These are phyloP conservation scores for Entomortierella lignicola DNA, from an alignment of 192 early-diverging fungal species.

Conservation along the genomic window DNA sequence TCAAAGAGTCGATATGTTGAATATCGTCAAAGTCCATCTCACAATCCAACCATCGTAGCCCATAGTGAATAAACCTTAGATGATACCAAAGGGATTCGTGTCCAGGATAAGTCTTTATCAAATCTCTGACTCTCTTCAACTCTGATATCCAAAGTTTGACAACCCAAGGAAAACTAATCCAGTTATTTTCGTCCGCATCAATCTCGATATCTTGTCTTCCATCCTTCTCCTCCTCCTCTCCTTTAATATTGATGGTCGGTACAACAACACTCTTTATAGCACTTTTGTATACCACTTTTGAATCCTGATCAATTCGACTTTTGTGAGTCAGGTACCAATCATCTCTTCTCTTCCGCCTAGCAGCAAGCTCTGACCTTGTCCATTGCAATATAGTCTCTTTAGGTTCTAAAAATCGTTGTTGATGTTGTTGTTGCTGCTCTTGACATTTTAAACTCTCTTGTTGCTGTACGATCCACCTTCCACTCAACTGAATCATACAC, in stretches of 20 bases:
- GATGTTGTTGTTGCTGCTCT: no score
- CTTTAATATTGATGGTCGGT: neutral
- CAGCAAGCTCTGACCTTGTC: slow-evolving; percentile 24
- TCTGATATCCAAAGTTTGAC: slow-evolving; percentile 43
- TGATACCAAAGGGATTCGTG: slow-evolving; percentile 67
- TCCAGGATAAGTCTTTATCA: slow-evolving; percentile 58
- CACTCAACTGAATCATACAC: slow-evolving; percentile 43
- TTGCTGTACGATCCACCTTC: slow-evolving; percentile 29
- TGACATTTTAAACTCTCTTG: neutral
- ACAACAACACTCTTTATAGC: slow-evolving; percentile 17
- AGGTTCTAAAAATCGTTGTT: neutral
- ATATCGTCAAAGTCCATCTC: slow-evolving; percentile 3
- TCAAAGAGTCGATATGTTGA: neutral
- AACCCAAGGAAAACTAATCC: slow-evolving; percentile 36
- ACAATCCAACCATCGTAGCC: slow-evolving; percentile 40
- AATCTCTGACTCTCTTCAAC: slow-evolving; percentile 22
- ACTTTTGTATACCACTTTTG: slow-evolving; percentile 5
- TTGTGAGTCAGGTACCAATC: neutral
- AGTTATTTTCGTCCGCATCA: neutral
- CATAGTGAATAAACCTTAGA: slow-evolving; percentile 57
- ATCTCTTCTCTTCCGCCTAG: slow-evolving; percentile 1
- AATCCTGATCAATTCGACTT: neutral
- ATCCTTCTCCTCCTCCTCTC: neutral
- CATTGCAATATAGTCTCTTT: slow-evolving; percentile 21
- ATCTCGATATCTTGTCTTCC: neutral